Base-by-base conservation (phyloP, 2,329 filamentous ascomycete species). In the Paecilomyces sp. region DNA sequence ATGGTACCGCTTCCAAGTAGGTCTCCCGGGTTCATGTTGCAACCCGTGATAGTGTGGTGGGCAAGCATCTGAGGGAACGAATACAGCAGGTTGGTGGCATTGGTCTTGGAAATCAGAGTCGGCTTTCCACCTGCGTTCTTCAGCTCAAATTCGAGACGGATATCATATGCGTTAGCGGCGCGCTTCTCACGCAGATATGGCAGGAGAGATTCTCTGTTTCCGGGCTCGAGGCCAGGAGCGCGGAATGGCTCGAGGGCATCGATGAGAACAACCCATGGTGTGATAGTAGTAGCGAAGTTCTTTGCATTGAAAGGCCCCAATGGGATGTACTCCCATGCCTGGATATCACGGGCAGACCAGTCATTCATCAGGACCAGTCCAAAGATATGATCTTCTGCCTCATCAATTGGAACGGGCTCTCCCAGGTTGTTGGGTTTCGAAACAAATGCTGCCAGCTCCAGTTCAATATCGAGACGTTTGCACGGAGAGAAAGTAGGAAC, bases 281-380 rank as follows among this genome's bases (percentile, higher is more conserved):
- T 89, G 65, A 94, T 88, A 0, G 84, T 89, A 0, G 89, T 90
- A 3, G 83, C 88, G 68, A 94, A 93, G 72, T 92, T 93, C 82
- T 95, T 94, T 25, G 85, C 81, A 62, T 90, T 92, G 77, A 94
- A 93, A 0, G 90, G 90, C 0, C 91, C 91, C 7, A 93, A 77
- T 0, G 91, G 91, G 8, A 92, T 82, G 65, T 92, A 92, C 74
- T 95, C 91, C 89, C 89, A 94, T 0, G 83, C 83, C 71, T 95
- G 91, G 56, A 94, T 87, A 66, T 94, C 90, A 63, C 90, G 80
- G 3, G 90, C 90, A 58, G 87, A 91, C 91, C 91, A 95, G 74
- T 95, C 91, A 66, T 95, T 95, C 80, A 95, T 83, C 60, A 95
- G 75, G 0, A 94, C 90, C 28, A 91, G 81, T 13, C 91, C 91